A percentile compares a stretch with the other conserved stretches of the same genome.
Evolutionary conservation across 208 protist genomes (phyloP).

Genomic region (Leishmania turanica): DNA sequence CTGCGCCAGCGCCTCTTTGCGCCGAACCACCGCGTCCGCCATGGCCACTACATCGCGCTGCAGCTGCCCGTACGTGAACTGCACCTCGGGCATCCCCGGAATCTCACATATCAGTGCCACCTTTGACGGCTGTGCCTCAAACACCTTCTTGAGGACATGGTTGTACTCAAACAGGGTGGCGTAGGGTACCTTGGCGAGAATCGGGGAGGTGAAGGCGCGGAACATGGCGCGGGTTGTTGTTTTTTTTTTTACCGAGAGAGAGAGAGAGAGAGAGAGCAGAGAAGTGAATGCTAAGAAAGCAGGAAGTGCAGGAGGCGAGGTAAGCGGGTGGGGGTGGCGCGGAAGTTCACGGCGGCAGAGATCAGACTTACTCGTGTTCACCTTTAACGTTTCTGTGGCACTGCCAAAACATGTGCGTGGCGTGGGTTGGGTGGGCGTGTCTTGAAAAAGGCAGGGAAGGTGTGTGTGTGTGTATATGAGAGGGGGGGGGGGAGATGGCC

Average conservation of each 20-base stretch:
- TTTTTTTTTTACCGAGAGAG: neutral
- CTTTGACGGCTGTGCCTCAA: constrained; percentile 52
- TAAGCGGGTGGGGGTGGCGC: too few species aligned
- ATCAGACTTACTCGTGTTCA: neutral
- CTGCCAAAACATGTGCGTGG: neutral
- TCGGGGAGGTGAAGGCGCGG: constrained; percentile 15
- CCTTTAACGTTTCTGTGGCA: neutral
- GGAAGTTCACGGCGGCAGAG: neutral
- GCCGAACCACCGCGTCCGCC: constrained; percentile 58
- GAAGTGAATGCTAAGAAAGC: neutral
- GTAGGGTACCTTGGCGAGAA: constrained; percentile 62
- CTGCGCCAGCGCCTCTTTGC: constrained; percentile 47
- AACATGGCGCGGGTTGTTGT: constrained; percentile 37
- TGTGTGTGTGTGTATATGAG: too few species aligned
- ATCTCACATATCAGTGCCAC: constrained; percentile 76
- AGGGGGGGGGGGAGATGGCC: neutral
- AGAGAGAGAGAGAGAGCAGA: neutral
- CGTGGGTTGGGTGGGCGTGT: neutral
- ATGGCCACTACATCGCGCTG: constrained; percentile 79
- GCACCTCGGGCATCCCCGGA: constrained; percentile 33
- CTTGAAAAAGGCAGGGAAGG: neutral
- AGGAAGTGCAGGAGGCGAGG: neutral
- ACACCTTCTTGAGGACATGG: constrained; percentile 67
- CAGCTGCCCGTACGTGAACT: constrained; percentile 81
- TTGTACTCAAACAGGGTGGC: constrained; percentile 82